Conservation (phyloP, 2,329 filamentous ascomycete genomes). For the Colletotrichum chlorophyti region DNA sequence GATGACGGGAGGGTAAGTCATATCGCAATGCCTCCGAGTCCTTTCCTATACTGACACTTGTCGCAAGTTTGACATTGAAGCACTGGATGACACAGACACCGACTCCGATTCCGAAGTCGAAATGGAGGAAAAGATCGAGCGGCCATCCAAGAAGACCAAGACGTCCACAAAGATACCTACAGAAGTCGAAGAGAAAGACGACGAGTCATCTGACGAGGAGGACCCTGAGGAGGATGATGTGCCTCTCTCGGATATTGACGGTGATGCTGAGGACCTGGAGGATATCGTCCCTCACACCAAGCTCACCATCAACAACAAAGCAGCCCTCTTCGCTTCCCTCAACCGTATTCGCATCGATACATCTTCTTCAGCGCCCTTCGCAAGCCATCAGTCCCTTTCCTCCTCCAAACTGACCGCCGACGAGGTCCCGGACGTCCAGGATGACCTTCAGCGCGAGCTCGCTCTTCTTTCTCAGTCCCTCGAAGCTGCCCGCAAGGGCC, state of each 20-base stretch:
- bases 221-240: conserved; percentile 87
- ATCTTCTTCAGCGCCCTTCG: conserved; percentile 75
- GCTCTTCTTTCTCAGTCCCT: conserved; percentile 92
- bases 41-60: conserved; percentile 10
- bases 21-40: neutral
- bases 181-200: conserved; percentile 50
- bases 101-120: conserved; percentile 76
- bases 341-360: conserved; percentile 79
- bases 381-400: conserved; percentile 79
- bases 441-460: conserved; percentile 91
- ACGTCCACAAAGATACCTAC: conserved; percentile 38
- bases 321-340: conserved; percentile 80
- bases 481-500: conserved; percentile 76
- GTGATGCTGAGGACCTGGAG: conserved; percentile 80
- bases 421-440: conserved; percentile 81
- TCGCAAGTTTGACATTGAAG: conserved; percentile 57
- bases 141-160: conserved; percentile 51
- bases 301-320: conserved; percentile 96
- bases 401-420: conserved; percentile 68
- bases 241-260: conserved; percentile 83
- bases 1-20: conserved; percentile 33
- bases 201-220: conserved; percentile 63
- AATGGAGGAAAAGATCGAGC: conserved; percentile 74
- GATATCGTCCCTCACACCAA: conserved; percentile 90
- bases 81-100: conserved; percentile 66